A percentile compares a stretch with the other conserved stretches of the same genome.
Evolutionary conservation across 257 asterid species (phyloP).

Genomic region (Leonotis leonurus): DNA sequence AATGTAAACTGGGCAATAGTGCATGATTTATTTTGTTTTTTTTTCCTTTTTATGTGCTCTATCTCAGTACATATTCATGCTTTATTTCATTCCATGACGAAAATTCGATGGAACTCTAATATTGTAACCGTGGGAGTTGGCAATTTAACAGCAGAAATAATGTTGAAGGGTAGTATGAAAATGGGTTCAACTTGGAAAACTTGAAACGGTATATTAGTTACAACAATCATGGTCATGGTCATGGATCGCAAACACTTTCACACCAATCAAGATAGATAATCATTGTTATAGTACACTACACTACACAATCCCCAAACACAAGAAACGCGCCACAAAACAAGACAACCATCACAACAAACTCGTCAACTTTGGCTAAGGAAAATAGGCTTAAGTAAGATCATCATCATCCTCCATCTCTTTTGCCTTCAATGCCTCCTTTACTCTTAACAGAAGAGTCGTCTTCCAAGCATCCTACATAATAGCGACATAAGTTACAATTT

Average conservation of each 20-base stretch:
- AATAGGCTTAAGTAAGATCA: slow-evolving; percentile 53
- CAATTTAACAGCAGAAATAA: no score
- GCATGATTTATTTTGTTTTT: no score
- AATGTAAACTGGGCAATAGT: no score
- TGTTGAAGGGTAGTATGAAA: no score
- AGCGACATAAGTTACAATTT: not conserved
- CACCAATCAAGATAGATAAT: slow-evolving; percentile 22
- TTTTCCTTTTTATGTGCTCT: no score
- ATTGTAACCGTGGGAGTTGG: no score
- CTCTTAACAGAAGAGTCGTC: slow-evolving; percentile 54
- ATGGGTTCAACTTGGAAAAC: no score
- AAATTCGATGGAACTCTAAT: no score
- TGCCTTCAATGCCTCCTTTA: slow-evolving; percentile 62
- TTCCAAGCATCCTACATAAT: slow-evolving; percentile 47
- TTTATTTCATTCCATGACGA: no score
- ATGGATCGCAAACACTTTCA: slow-evolving; percentile 12
- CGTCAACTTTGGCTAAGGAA: no score
- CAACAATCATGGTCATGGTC: slow-evolving; percentile 14
- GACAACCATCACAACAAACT: no score
- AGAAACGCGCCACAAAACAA: slow-evolving; percentile 8
- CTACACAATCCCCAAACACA: slow-evolving; percentile 1
- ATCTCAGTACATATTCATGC: no score
- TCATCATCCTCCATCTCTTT: slow-evolving; percentile 66
- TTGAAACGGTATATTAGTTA: slow-evolving; percentile 1
- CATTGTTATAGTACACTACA: slow-evolving; percentile 14